phyloP scores from a whole-genome alignment of 805 yeast species.

The Candida coquimbonensis region DNA sequence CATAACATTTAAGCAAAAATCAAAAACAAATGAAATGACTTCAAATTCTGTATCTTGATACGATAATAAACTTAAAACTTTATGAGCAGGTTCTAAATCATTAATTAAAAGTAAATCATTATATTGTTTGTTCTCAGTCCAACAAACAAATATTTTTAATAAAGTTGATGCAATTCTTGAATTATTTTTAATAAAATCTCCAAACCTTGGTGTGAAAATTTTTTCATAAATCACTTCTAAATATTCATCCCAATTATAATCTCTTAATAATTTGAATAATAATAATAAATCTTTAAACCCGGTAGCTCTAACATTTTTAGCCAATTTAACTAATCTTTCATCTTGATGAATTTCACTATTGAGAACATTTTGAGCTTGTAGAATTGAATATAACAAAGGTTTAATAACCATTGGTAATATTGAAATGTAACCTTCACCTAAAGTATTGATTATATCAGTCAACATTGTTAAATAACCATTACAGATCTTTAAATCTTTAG shows the following conservation, averaged over 20 bases:
- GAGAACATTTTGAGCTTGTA: slow-evolving; percentile 43
- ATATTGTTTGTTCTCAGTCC: slow-evolving; percentile 45
- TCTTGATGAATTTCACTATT: slow-evolving; percentile 12
- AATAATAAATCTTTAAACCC: slow-evolving; percentile 60
- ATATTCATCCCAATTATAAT: slow-evolving; percentile 50
- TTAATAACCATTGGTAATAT: slow-evolving; percentile 31
- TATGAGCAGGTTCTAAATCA: slow-evolving; percentile 44
- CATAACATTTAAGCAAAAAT: slow-evolving; percentile 44
- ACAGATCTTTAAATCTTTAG: slow-evolving; percentile 36
- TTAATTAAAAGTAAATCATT: slow-evolving; percentile 49
- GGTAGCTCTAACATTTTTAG: slow-evolving; percentile 54
- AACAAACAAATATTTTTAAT: slow-evolving; percentile 46
- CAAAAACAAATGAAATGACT: slow-evolving; percentile 50
- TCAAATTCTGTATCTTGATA: slow-evolving; percentile 57
- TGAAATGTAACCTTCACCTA: slow-evolving; percentile 50
- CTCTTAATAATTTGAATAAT: slow-evolving; percentile 48
- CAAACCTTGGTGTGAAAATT: slow-evolving; percentile 60
- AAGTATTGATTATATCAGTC: slow-evolving; percentile 44
- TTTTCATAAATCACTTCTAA: slow-evolving; percentile 42
- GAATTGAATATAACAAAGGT: slow-evolving; percentile 35
- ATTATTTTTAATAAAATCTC: slow-evolving; percentile 65
- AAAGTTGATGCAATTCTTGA: slow-evolving; percentile 79
- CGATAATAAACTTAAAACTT: slow-evolving; percentile 49
- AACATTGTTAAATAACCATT: slow-evolving; percentile 62
- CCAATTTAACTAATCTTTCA: slow-evolving; percentile 25